These are phyloP conservation scores for Camellia granthamiana DNA, from an alignment of 148 eudicot species.

Conservation along the genomic window DNA sequence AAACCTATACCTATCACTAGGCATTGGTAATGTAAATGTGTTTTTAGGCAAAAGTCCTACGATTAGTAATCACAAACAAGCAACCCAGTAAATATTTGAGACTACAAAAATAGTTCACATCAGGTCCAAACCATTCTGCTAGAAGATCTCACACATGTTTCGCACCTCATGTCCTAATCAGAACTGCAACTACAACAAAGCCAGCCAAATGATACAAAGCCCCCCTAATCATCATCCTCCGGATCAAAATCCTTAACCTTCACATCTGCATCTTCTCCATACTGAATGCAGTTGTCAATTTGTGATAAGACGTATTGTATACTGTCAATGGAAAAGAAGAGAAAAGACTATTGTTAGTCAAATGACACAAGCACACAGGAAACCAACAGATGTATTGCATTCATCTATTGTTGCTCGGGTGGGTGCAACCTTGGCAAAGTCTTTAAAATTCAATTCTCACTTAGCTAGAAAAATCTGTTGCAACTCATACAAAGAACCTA, in stretches of 20 bases:
- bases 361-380: neutral
- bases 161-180: neutral
- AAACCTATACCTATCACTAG: too few species aligned
- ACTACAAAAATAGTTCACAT: neutral
- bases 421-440: too few species aligned
- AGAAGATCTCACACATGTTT: neutral
- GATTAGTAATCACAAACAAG: neutral
- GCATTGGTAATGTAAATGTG: neutral
- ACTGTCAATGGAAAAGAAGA: slow-evolving; percentile 28
- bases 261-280: slow-evolving; percentile 91
- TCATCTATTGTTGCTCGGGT: neutral
- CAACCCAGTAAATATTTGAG: neutral
- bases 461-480: neutral
- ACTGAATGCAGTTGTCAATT: slow-evolving; percentile 71
- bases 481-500: neutral
- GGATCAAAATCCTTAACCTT: slow-evolving; percentile 84
- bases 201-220: neutral
- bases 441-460: too few species aligned
- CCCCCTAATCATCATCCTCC: slow-evolving; percentile 30
- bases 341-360: neutral
- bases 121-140: neutral
- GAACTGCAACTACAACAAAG: neutral
- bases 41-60: neutral
- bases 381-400: neutral
- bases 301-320: slow-evolving; percentile 66